Evolutionary conservation across 2,329 filamentous ascomycete species (phyloP).

Genomic region (Madurella fahalii): DNA sequence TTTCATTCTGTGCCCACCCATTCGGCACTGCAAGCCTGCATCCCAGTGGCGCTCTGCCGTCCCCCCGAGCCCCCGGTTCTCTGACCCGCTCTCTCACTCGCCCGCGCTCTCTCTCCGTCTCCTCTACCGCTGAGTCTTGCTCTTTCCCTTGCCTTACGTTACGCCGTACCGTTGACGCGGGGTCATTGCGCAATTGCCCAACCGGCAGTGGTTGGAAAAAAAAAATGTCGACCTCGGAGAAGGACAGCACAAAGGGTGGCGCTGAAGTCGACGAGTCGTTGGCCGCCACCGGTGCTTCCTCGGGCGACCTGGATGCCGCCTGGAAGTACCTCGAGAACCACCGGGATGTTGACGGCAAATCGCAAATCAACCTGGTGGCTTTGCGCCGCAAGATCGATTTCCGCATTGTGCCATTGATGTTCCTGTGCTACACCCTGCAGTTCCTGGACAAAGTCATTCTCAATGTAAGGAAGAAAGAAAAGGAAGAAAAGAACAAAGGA

Average conservation of each 20-base stretch:
- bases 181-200: neutral
- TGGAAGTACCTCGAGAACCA: slow-evolving; percentile 44
- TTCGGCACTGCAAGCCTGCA: neutral
- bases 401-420: slow-evolving; percentile 59
- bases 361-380: slow-evolving; percentile 38
- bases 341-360: slow-evolving; percentile 32
- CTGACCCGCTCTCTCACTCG: neutral
- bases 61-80: slow-evolving; percentile 6
- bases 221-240: slow-evolving; percentile 21
- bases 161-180: slow-evolving; percentile 4
- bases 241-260: slow-evolving; percentile 14
- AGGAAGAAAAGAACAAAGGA: no score
- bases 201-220: neutral
- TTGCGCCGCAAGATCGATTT: slow-evolving; percentile 55
- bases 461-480: slow-evolving; percentile 42
- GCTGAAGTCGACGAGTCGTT: slow-evolving; percentile 12
- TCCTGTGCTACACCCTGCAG: slow-evolving; percentile 58
- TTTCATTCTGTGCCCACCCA: slow-evolving; percentile 3
- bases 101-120: neutral
- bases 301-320: slow-evolving; percentile 39
- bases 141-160: neutral
- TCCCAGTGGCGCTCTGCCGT: slow-evolving; percentile 10
- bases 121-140: neutral
- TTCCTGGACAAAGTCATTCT: slow-evolving; percentile 62
- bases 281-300: slow-evolving; percentile 1